Evolutionary conservation across 148 eudicot genomes (phyloP), one percentile per base, ranked within the genome.

Genomic region (Rhododendron williamsianum): DNA sequence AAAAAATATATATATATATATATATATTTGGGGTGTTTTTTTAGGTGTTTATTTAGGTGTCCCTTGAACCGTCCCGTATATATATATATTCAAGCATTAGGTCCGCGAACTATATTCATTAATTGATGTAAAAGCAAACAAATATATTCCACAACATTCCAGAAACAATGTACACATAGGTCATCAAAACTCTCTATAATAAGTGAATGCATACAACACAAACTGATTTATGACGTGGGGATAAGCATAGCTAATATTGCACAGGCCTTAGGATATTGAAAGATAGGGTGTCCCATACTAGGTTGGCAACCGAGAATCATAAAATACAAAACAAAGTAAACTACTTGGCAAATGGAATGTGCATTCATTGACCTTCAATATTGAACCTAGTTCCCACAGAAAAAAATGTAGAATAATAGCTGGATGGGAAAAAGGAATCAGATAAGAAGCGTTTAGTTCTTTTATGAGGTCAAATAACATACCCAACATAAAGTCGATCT

Each of bases 401-500:
- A 54, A 81, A 30, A 18, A 33, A 16, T 21, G 25, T 36, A 36
- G 71, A 30, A 18, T 2, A 9, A 54, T 15, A 80, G 11, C 27
- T 81, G 27, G 71, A 69, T 41, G 51, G 49, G 71, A 54, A 81
- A 78, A 80, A 58, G 41, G 43, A 80, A 80, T 30, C 65, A 30
- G 41, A 43, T 30, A 49, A 52, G 48, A 30, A 56, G 21, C 18
- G 21, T 35, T 56, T 35, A 23, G 35, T 69, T 38, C 27, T 56
- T 82, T 48, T 69, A 76, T 74, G 85, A 82, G 30, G 52, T 18
- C 23, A 49, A 15, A 81, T 82, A 38, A 81, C 91, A 91, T 90
- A 97, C 98, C 99, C 99, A 38, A 92, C 96, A 88, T 97, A 97
- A 79, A 97, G 94, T 85, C 99, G 94, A 89, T 97, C 98, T 89